Percentiles rank a stretch among this genome's conserved stretches.
phyloP scores from a whole-genome alignment of 2,329 filamentous ascomycete genomes.

The Pezicula neosporulosa region DNA sequence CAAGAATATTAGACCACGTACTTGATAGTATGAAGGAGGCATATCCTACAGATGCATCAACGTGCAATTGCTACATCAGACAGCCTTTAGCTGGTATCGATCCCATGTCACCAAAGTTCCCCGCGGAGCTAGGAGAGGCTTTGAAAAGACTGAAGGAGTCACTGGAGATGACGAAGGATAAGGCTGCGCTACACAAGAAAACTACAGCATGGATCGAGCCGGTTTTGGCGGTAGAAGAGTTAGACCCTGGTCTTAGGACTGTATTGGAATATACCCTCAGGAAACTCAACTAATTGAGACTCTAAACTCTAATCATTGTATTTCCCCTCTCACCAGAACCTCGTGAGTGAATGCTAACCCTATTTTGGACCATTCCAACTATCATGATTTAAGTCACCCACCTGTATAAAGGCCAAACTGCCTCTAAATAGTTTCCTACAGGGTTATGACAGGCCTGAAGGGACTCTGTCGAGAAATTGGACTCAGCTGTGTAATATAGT shows the following conservation, averaged over 20 bases:
- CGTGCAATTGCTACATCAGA: slow-evolving; percentile 68
- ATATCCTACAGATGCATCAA: slow-evolving; percentile 58
- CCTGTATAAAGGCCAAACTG: too few species aligned
- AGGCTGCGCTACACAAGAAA: slow-evolving; percentile 42
- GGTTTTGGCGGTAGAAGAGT: slow-evolving; percentile 43
- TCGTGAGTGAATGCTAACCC: too few species aligned
- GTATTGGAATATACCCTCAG: slow-evolving; percentile 48
- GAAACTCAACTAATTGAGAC: slow-evolving; percentile 15
- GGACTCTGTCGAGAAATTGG: too few species aligned
- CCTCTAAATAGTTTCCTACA: too few species aligned
- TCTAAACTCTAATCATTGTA: too few species aligned
- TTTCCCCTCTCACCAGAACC: too few species aligned
- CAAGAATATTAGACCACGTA: slow-evolving; percentile 70
- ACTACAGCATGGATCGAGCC: slow-evolving; percentile 50
- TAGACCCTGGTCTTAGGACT: slow-evolving; percentile 53
- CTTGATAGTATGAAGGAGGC: slow-evolving; percentile 58
- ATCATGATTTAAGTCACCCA: too few species aligned
- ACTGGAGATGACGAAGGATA: slow-evolving; percentile 40
- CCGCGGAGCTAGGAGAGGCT: slow-evolving; percentile 62
- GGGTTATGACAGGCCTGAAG: too few species aligned
- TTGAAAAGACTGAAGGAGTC: slow-evolving; percentile 59
- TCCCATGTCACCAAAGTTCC: slow-evolving; percentile 65
- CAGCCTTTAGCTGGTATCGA: slow-evolving; percentile 66
- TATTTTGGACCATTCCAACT: too few species aligned
- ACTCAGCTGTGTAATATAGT: too few species aligned